Evolutionary conservation across 73 alveolate species (phyloP).

Genomic region (Symbiodinium pilosum): DNA sequence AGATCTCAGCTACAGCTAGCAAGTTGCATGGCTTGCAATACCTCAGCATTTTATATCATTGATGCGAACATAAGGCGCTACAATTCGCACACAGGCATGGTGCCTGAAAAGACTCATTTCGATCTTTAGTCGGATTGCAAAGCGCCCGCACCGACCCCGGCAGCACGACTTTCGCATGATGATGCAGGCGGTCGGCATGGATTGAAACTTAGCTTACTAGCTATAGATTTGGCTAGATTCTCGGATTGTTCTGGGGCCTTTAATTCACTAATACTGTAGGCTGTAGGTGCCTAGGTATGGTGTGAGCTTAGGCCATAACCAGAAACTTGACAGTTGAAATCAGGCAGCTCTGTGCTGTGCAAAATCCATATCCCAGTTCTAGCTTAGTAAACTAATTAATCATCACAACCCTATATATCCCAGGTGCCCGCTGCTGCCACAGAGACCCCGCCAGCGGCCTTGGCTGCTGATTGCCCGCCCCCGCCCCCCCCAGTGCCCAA

Average conservation of each 20-base stretch:
- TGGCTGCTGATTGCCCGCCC: not conserved
- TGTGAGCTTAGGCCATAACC: too few species aligned
- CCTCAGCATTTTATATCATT: too few species aligned
- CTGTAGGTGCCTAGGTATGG: not conserved
- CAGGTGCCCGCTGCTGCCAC: too few species aligned
- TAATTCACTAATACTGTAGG: not conserved
- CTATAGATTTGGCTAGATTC: not conserved
- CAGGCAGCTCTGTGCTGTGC: not conserved
- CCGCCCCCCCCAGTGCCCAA: not conserved
- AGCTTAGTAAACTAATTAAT: too few species aligned
- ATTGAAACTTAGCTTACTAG: not conserved
- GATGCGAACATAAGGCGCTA: not conserved
- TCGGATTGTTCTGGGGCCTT: not conserved
- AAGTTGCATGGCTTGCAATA: too few species aligned
- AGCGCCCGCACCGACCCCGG: not conserved
- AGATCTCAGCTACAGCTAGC: too few species aligned
- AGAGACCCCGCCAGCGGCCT: too few species aligned
- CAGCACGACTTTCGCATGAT: not conserved
- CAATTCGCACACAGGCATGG: not conserved
- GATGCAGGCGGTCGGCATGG: not conserved
- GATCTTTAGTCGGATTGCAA: not conserved
- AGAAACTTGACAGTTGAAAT: too few species aligned
- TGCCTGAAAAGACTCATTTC: not conserved
- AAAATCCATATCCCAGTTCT: too few species aligned
- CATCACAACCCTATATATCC: too few species aligned